Conservation (phyloP, 805 yeast species). For the Ogataea corticis region DNA sequence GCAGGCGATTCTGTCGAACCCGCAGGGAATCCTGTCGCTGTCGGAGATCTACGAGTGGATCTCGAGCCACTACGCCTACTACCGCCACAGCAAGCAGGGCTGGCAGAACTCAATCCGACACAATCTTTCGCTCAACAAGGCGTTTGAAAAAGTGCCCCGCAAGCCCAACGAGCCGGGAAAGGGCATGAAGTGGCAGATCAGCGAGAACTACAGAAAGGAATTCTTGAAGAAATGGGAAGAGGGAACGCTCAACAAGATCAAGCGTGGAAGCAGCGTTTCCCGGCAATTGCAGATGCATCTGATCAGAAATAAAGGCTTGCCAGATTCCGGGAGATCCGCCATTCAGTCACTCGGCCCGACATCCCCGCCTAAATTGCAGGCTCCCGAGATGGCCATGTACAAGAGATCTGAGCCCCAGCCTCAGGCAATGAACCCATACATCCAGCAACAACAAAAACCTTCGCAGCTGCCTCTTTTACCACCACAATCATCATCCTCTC, state of each 20-base stretch:
- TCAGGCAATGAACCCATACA: slow-evolving; percentile 2
- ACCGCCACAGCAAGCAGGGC: slow-evolving; percentile 88
- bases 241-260: slow-evolving; percentile 71
- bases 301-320: slow-evolving; percentile 55
- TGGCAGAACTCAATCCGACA: slow-evolving; percentile 99
- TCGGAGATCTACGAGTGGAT: slow-evolving; percentile 94
- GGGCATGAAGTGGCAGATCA: slow-evolving; percentile 99
- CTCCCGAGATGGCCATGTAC: slow-evolving; percentile 13
- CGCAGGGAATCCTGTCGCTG: slow-evolving; percentile 84
- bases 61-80: slow-evolving; percentile 82
- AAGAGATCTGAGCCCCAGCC: slow-evolving; percentile 8
- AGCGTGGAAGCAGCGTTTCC: slow-evolving; percentile 80
- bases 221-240: slow-evolving; percentile 76
- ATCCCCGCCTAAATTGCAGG: slow-evolving; percentile 4
- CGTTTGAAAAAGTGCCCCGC: slow-evolving; percentile 96
- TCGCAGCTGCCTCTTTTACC: background rate
- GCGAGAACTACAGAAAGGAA: slow-evolving; percentile 80
- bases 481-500: slow-evolving; percentile 4
- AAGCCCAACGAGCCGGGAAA: slow-evolving; percentile 96
- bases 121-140: slow-evolving; percentile 90
- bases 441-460: background rate
- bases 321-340: slow-evolving; percentile 42
- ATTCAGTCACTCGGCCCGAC: slow-evolving; percentile 11
- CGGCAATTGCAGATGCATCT: slow-evolving; percentile 77
- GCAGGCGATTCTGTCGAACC: slow-evolving; percentile 87